phyloP scores from a whole-genome alignment of 2,329 filamentous ascomycete genomes.

The Colletotrichum chrysophilum region DNA sequence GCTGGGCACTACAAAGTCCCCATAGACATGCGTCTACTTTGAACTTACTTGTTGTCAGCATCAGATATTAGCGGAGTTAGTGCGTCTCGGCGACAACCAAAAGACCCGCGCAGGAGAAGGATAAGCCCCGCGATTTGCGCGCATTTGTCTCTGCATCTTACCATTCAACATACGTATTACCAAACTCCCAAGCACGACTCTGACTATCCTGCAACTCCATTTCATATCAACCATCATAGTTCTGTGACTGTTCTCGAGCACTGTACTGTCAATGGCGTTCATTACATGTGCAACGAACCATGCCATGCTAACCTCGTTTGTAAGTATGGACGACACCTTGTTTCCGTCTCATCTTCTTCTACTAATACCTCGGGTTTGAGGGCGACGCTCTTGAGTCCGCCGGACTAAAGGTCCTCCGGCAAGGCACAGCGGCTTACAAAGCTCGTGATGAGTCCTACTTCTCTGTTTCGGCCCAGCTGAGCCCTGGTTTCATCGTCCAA shows the following conservation, averaged over 20 bases:
- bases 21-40: not conserved
- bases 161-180: not conserved
- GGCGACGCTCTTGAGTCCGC: not conserved
- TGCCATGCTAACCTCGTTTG: not conserved
- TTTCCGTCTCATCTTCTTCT: not conserved
- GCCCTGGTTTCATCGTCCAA: constrained; percentile 28
- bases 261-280: not conserved
- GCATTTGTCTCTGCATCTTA: not conserved
- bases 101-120: not conserved
- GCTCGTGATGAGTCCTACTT: not conserved
- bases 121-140: not conserved
- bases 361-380: not conserved
- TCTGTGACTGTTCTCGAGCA: too few species aligned
- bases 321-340: rapidly evolving
- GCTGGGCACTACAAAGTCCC: not conserved
- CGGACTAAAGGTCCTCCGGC: not conserved
- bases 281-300: not conserved
- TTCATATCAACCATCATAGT: not conserved
- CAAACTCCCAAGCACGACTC: not conserved
- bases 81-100: not conserved
- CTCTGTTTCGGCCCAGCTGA: not conserved
- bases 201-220: not conserved
- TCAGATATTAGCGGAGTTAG: not conserved
- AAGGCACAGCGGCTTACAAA: not conserved
- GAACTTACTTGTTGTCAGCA: not conserved